These are phyloP conservation scores for Cytospora leucostoma DNA, from an alignment of 2,329 filamentous ascomycete species.

Conservation along the genomic window DNA sequence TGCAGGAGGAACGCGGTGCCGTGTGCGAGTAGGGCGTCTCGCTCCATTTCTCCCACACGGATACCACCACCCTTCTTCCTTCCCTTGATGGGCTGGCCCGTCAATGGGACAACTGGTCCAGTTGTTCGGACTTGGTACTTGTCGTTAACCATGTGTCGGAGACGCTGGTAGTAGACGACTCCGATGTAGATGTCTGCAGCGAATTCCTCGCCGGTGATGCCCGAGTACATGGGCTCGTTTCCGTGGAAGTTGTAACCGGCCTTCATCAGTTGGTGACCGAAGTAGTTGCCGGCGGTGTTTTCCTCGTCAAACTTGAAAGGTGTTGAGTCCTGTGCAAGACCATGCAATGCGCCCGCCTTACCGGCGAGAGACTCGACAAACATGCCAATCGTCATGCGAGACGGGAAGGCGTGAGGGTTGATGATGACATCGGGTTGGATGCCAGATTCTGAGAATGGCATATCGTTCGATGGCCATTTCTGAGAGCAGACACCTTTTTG, in stretches of 20 bases:
- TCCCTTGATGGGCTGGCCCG: slow-evolving; percentile 95
- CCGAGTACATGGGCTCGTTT: slow-evolving; percentile 98
- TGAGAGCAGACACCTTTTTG: slow-evolving; percentile 97
- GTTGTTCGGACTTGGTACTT: slow-evolving; percentile 98
- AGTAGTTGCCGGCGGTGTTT: slow-evolving; percentile 89
- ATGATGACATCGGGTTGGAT: slow-evolving; percentile 98
- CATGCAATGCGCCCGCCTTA: slow-evolving; percentile 91
- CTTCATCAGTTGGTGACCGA: slow-evolving; percentile 91
- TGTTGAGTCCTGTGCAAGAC: slow-evolving; percentile 92
- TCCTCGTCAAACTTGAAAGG: slow-evolving; percentile 94
- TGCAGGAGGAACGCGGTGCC: slow-evolving; percentile 93
- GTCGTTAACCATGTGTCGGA: slow-evolving; percentile 99
- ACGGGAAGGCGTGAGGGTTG: slow-evolving; percentile 98
- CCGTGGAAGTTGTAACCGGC: slow-evolving; percentile 98
- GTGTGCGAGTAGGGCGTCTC: slow-evolving; percentile 91
- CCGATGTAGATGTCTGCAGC: slow-evolving; percentile 95
- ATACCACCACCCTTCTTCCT: slow-evolving; percentile 96
- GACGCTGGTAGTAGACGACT: slow-evolving; percentile 95
- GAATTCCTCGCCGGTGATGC: slow-evolving; percentile 92
- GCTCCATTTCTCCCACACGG: slow-evolving; percentile 98
- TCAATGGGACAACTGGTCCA: slow-evolving; percentile 84
- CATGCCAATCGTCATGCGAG: slow-evolving; percentile 99
- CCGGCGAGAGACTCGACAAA: slow-evolving; percentile 96
- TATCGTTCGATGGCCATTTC: slow-evolving; percentile 90
- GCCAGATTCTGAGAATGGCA: slow-evolving; percentile 95